Percentiles rank a stretch among this genome's conserved stretches.
These are phyloP conservation scores for Gonapodya sp. DNA, from an alignment of 192 early-diverging fungal genomes.

Conservation along the genomic window DNA sequence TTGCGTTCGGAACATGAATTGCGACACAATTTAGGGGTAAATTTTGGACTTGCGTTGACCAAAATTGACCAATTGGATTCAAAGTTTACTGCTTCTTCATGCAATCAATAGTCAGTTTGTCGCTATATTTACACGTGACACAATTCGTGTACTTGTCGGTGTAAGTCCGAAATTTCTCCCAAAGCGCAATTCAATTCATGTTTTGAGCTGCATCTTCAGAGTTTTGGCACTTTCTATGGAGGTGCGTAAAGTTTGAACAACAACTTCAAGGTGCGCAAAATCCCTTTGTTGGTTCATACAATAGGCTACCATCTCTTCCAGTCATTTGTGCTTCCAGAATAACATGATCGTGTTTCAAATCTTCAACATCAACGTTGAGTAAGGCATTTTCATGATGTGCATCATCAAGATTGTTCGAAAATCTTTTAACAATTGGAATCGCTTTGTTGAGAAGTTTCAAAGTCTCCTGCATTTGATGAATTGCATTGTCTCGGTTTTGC, in stretches of 20 bases:
- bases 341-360: neutral
- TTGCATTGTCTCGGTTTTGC: too few species aligned
- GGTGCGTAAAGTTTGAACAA: neutral
- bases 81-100: too few species aligned
- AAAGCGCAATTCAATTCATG: neutral
- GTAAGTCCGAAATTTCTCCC: neutral
- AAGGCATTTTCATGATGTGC: neutral
- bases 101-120: too few species aligned
- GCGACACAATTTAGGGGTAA: too few species aligned
- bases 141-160: neutral
- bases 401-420: neutral
- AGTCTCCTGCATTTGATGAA: too few species aligned
- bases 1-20: too few species aligned
- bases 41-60: too few species aligned
- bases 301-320: neutral
- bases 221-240: neutral
- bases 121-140: too few species aligned
- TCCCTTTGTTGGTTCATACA: neutral
- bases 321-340: slow-evolving; percentile 1
- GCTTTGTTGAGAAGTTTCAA: too few species aligned
- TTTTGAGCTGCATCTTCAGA: too few species aligned
- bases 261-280: neutral
- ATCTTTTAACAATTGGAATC: too few species aligned
- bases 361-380: neutral
- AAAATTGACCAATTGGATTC: too few species aligned